Base-by-base conservation (phyloP, 768 basidiomycete species). In the Chalciporus piperatus region DNA sequence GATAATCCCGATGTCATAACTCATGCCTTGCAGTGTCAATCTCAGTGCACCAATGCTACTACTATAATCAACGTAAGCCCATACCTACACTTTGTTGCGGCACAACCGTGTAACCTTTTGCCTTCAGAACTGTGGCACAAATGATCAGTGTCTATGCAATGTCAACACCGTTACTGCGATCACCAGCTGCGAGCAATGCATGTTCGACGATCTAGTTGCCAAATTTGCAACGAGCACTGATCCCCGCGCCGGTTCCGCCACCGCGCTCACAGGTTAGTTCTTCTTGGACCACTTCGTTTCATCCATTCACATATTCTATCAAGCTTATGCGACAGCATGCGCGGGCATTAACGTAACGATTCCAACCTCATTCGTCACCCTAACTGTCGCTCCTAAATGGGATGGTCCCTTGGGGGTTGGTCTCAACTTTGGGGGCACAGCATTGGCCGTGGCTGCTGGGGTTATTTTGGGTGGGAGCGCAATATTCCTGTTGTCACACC, bases 161-260 rank as follows among this genome's bases (percentile, higher is more conserved):
- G 52, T 67, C 13, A 61, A 52, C 8, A 77, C 77, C 3, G 73
- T 81, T 28, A 50, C 64, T 1, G 57, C 69, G 1, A 66, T 90
- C 49, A 67, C 73, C 2, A 45, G 59, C 30, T 87, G 87, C 69
- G 78, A 90, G 65, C 80, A 83, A 59, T 90, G 87, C 73, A 78
- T 85, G 76, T 83, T 85, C 61, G 64, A 68, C 38, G 70, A 71
- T 50, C 69, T 88, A 23, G 76, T 91, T 56, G 59, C 61, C 9
- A 67, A 69, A 32, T 83, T 84, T 61, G 62, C 72, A 49, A 72
- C 64, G 20, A 68, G 73, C 50, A 74, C 77, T 10, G 81, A 85
- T 63, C 68, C 73, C 45, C 72, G 74, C 14, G 80, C 78, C 4
- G 88, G 87, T 9, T 83, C 83, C n/a, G 74, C 76, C 44, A 63